A percentile compares a stretch with the other conserved stretches of the same genome.
phyloP scores from a whole-genome alignment of 2,329 filamentous ascomycete genomes.

The Neospermospora avenae region DNA sequence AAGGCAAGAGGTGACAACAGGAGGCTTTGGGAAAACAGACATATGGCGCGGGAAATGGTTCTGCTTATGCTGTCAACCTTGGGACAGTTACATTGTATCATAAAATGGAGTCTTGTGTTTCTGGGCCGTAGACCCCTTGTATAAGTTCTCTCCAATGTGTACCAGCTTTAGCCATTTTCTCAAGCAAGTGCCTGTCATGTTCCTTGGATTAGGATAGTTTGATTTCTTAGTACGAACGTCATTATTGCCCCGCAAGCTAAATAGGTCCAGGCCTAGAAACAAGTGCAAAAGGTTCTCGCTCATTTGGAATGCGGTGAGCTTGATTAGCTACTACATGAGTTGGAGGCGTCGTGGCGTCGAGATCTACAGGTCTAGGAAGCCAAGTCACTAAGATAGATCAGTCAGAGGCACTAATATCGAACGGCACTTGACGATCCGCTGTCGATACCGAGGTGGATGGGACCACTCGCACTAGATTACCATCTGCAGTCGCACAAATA shows the following conservation, averaged over 20 bases:
- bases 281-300: background rate
- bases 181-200: background rate
- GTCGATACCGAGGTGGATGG: background rate
- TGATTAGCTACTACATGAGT: slow-evolving; percentile 1
- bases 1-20: slow-evolving; percentile 26
- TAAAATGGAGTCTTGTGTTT: slow-evolving; percentile 32
- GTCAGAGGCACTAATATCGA: background rate
- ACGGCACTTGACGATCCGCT: slow-evolving; percentile 2
- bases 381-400: background rate
- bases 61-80: slow-evolving; percentile 27
- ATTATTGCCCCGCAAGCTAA: background rate
- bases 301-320: slow-evolving; percentile 4
- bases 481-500: background rate
- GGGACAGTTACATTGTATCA: slow-evolving; percentile 27
- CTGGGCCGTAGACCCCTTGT: background rate
- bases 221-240: background rate
- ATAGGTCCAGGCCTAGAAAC: background rate
- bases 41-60: slow-evolving; percentile 33
- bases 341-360: background rate
- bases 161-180: too few relatives aligned
- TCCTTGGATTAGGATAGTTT: background rate
- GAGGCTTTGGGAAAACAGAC: slow-evolving; percentile 26
- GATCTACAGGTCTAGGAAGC: slow-evolving; percentile 7
- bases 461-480: too few relatives aligned
- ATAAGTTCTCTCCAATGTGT: background rate